Conservation (phyloP, 2,329 filamentous ascomycete species). For the Dothiorella sarmentorum region DNA sequence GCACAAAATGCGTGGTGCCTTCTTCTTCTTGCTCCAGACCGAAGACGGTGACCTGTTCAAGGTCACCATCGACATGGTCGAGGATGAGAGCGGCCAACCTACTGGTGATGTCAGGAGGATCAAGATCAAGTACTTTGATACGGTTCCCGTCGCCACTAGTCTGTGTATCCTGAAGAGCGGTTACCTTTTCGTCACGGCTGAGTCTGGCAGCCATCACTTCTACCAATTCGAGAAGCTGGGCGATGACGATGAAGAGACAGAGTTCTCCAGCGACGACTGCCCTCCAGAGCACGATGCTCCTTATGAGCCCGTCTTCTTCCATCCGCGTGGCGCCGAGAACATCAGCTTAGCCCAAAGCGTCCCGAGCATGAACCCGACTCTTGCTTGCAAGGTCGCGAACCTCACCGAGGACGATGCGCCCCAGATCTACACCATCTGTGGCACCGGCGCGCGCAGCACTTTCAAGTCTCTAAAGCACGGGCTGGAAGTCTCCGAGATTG, state of each 20-base stretch:
- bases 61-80: slow-evolving; percentile 84
- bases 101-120: slow-evolving; percentile 78
- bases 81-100: slow-evolving; percentile 72
- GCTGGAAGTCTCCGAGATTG: slow-evolving; percentile 87
- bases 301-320: slow-evolving; percentile 80
- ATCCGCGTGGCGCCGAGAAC: slow-evolving; percentile 75
- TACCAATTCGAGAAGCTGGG: slow-evolving; percentile 98
- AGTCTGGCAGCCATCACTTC: slow-evolving; percentile 89
- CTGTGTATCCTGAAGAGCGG: slow-evolving; percentile 93
- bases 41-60: slow-evolving; percentile 99
- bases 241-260: slow-evolving; percentile 86
- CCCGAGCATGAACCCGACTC: slow-evolving; percentile 82
- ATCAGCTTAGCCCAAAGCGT: slow-evolving; percentile 80
- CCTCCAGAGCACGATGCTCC: slow-evolving; percentile 69
- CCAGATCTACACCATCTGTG: slow-evolving; percentile 91
- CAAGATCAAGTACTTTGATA: slow-evolving; percentile 98
- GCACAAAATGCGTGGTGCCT: slow-evolving; percentile 88
- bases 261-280: slow-evolving; percentile 81
- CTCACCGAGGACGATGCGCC: slow-evolving; percentile 89
- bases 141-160: slow-evolving; percentile 80
- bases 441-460: slow-evolving; percentile 80
- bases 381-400: slow-evolving; percentile 90
- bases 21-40: slow-evolving; percentile 90
- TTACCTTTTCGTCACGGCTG: slow-evolving; percentile 87
- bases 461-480: slow-evolving; percentile 93